These are phyloP conservation scores for Ilex asprella DNA, from an alignment of 257 asterid species.

Conservation along the genomic window DNA sequence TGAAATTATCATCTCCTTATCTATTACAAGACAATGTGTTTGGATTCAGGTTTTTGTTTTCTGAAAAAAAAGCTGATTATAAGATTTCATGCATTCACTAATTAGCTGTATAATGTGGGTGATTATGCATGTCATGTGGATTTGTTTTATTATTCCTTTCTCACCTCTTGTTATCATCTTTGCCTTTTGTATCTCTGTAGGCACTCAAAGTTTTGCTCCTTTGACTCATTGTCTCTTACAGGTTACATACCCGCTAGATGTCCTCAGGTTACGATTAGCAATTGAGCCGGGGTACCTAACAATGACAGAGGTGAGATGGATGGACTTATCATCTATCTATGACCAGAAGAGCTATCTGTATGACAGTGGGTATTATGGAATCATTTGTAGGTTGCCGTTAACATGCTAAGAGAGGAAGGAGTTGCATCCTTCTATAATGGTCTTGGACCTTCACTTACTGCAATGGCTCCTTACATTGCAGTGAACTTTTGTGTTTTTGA, in stretches of 20 bases:
- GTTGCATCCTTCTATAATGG: constrained; percentile 76
- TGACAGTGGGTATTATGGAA: constrained; percentile 12
- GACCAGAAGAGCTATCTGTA: not conserved
- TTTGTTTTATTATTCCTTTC: not conserved
- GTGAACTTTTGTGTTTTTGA: constrained; percentile 95
- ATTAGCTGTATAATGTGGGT: too few relatives aligned
- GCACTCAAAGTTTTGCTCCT: constrained; percentile 6
- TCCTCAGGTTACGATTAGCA: constrained; percentile 85
- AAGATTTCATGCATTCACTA: too few relatives aligned
- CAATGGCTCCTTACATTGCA: constrained; percentile 92
- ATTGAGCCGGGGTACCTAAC: constrained; percentile 83
- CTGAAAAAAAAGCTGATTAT: too few relatives aligned
- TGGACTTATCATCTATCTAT: constrained; percentile 4
- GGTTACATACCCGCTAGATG: constrained; percentile 91
- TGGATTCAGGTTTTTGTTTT: not conserved
- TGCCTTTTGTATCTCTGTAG: not conserved
- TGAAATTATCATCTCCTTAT: not conserved
- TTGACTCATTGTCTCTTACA: constrained; percentile 24
- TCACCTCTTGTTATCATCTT: not conserved
- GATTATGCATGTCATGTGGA: too few relatives aligned
- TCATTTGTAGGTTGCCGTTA: constrained; percentile 68
- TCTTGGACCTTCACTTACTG: constrained; percentile 91
- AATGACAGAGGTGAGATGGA: constrained; percentile 66
- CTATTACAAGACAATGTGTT: not conserved
- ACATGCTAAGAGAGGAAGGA: constrained; percentile 92